These are phyloP conservation scores for Fusarium sp. DNA, from an alignment of 2,329 filamentous ascomycete species.

Conservation along the genomic window DNA sequence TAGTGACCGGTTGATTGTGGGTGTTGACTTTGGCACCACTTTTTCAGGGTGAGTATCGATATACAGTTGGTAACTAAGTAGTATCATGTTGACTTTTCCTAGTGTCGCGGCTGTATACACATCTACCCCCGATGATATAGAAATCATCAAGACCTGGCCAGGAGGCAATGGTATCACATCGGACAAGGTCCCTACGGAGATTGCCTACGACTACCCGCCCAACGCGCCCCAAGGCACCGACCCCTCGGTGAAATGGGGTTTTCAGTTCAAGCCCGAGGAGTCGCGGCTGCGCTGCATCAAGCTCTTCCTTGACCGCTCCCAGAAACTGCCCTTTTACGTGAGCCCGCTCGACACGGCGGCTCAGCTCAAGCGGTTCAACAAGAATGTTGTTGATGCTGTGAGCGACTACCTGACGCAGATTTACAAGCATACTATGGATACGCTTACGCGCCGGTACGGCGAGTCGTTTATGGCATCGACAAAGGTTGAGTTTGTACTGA, in stretches of 20 bases:
- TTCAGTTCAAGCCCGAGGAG: conserved; percentile 84
- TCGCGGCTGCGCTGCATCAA: conserved; percentile 84
- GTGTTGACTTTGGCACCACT: conserved; percentile 87
- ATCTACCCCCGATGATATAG: conserved; percentile 81
- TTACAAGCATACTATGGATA: conserved; percentile 83
- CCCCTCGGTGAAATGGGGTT: conserved; percentile 78
- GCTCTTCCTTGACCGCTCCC: conserved; percentile 82
- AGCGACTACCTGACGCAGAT: conserved; percentile 83
- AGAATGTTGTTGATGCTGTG: conserved; percentile 83
- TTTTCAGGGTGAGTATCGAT: conserved; percentile 74
- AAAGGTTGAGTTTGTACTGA: conserved; percentile 82
- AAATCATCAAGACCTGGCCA: conserved; percentile 88
- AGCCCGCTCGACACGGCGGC: conserved; percentile 81
- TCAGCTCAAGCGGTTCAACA: conserved; percentile 78
- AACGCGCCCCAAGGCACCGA: conserved; percentile 50
- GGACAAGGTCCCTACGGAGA: conserved; percentile 86
- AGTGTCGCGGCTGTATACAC: conserved; percentile 78
- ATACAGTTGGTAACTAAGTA: neutral
- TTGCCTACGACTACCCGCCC: conserved; percentile 67
- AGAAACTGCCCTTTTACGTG: conserved; percentile 85
- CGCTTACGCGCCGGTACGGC: conserved; percentile 78
- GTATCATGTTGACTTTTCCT: conserved; percentile 6
- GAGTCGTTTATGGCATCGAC: conserved; percentile 83
- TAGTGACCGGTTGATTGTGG: conserved; percentile 77
- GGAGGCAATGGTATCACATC: conserved; percentile 88